Evolutionary conservation across 768 basidiomycete species (phyloP), one percentile per base, ranked within the genome.

Genomic region (Suillus brevipes): DNA sequence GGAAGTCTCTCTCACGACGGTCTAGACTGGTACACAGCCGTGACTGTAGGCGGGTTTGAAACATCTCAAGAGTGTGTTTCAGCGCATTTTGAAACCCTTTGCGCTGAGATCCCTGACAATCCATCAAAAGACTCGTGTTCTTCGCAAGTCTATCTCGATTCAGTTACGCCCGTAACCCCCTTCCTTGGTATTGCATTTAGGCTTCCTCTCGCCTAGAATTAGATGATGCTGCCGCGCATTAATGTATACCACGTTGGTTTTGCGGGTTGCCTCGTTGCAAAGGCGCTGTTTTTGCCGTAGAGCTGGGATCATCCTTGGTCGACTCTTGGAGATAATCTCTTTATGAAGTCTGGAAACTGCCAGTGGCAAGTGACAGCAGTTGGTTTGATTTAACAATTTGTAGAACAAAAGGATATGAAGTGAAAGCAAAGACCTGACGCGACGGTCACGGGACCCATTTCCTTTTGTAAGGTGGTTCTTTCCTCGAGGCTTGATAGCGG

Each of bases 401-500:
- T 28, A 23, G 28, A 53, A 53, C 52, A 53, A 53, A 53, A 31
- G 31, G 50, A 50, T 50, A 9, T 31, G 28, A 53, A 53, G 16
- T 42, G 50, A 53, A 53, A 53, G 52, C 52, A 53, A 53, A 18
- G 28, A 9, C 52, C 4, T 67, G 70, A 77, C 75, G 70, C 75
- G 75, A 76, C 77, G 75, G 74, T 77, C 75, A 77, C 77, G 75
- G 66, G 76, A 75, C 66, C 0, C 53, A 64, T 73, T 76, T 75
- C 73, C 77, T 72, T 78, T 78, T 76, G 68, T 67, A 73, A 68
- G 55, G 31, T 40, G 60, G 60, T 69, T 71, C 65, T 61, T 66
- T 61, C 56, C 69, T 67, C 63, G 66, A 58, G 66, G 66, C 66
- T 73, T 68, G 65, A 65, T 75, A 66, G 69, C 67, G 71, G 74